Conservation (phyloP, 2,329 filamentous ascomycete genomes). For the Calonectria honghensis region DNA sequence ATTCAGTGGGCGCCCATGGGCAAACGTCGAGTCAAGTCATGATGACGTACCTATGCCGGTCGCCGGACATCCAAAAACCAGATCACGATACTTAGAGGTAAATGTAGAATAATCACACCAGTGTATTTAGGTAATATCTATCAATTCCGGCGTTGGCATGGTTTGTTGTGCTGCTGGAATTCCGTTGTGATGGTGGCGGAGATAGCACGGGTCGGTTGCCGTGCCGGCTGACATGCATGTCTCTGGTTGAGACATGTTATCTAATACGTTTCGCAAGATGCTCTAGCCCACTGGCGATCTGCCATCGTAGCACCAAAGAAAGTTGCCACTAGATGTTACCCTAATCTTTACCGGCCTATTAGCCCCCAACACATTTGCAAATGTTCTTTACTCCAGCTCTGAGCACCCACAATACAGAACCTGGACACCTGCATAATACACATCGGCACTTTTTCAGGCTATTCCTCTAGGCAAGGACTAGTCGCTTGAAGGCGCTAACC, state of each 20-base stretch:
- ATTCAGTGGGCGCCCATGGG: neutral
- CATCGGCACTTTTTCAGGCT: no score
- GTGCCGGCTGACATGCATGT: neutral
- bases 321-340: neutral
- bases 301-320: no score
- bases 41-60: neutral
- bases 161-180: neutral
- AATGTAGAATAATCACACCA: neutral
- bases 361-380: no score
- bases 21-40: neutral
- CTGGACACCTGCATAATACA: no score
- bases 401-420: no score
- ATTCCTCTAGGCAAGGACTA: no score
- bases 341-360: neutral
- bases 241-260: neutral
- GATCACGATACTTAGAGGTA: neutral
- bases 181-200: neutral
- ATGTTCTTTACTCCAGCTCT: no score
- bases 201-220: neutral
- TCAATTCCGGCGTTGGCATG: no score
- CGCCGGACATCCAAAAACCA: neutral
- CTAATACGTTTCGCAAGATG: neutral
- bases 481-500: no score
- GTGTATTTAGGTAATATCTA: neutral
- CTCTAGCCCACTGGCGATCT: neutral